A percentile compares a stretch with the other conserved stretches of the same genome.
Evolutionary conservation across 2,329 filamentous ascomycete species (phyloP).

Genomic region (Proliferodiscus dingleyae): DNA sequence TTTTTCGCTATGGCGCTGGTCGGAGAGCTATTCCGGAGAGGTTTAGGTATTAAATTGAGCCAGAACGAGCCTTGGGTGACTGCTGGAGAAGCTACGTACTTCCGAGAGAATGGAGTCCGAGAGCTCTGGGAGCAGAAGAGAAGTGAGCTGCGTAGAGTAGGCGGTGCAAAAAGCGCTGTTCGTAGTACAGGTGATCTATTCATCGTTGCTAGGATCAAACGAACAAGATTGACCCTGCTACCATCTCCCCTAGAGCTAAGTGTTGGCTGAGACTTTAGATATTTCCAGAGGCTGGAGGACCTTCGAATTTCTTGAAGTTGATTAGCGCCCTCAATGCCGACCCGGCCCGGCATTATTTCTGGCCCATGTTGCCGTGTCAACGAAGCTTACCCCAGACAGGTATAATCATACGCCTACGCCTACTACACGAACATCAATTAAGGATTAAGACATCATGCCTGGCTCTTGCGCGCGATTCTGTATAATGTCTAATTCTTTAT

Average conservation of each 20-base stretch:
- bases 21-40: constrained; percentile 45
- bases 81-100: constrained; percentile 35
- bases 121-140: constrained; percentile 10
- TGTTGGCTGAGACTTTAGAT: too few relatives aligned
- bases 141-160: constrained; percentile 20
- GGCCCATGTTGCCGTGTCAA: too few relatives aligned
- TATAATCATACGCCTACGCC: too few relatives aligned
- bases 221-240: neutral
- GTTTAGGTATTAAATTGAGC: constrained; percentile 65
- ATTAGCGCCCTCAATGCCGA: too few relatives aligned
- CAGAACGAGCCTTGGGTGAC: constrained; percentile 47
- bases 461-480: constrained; percentile 20
- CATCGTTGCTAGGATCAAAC: constrained; percentile 13
- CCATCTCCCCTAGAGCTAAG: too few relatives aligned
- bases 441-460: too few relatives aligned
- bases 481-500: constrained; percentile 32
- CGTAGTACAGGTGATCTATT: constrained; percentile 20
- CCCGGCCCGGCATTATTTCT: too few relatives aligned
- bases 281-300: too few relatives aligned
- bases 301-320: too few relatives aligned
- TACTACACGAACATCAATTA: too few relatives aligned
- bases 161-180: constrained; percentile 21
- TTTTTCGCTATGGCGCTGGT: constrained; percentile 34
- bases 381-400: too few relatives aligned
- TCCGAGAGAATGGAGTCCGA: constrained; percentile 8